Conservation (phyloP, 1,139 yeast genomes). For the Suhomyces panamericanus region DNA sequence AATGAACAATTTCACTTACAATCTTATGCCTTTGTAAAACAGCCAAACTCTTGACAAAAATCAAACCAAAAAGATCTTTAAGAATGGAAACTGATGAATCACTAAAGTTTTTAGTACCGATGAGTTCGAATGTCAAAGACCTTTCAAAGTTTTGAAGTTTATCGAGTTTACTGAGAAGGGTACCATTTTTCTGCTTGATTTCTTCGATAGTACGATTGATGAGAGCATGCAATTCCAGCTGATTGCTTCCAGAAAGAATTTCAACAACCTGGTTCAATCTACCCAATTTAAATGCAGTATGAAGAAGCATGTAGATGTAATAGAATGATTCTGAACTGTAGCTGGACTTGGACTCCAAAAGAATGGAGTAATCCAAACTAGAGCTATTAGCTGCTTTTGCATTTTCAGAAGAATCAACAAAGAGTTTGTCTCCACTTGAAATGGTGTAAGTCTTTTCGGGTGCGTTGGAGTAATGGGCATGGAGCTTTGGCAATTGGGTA, state of each 20-base stretch:
- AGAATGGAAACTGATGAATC: constrained; percentile 60
- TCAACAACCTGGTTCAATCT: constrained; percentile 63
- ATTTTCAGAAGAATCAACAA: neutral
- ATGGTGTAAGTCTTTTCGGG: constrained; percentile 7
- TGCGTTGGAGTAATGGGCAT: constrained; percentile 24
- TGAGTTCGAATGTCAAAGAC: constrained; percentile 22
- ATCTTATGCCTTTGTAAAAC: constrained; percentile 73
- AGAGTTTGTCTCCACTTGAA: constrained; percentile 5
- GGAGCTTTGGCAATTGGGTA: constrained; percentile 36
- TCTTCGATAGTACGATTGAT: constrained; percentile 66
- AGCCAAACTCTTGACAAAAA: constrained; percentile 61
- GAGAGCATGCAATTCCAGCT: constrained; percentile 47
- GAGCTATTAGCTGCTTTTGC: constrained; percentile 16
- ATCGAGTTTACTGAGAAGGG: constrained; percentile 32
- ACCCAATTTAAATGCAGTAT: constrained; percentile 61
- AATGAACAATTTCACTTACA: constrained; percentile 52
- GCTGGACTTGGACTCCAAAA: constrained; percentile 32
- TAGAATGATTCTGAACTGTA: constrained; percentile 49
- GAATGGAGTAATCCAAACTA: constrained; percentile 29
- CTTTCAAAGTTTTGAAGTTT: constrained; percentile 34
- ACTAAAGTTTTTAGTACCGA: constrained; percentile 29
- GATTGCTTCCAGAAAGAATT: constrained; percentile 47
- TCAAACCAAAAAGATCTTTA: constrained; percentile 67
- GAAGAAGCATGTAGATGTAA: constrained; percentile 56
- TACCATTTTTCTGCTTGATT: constrained; percentile 48